phyloP scores from a whole-genome alignment of 805 yeast genomes.

The Candida palmyrensis region DNA sequence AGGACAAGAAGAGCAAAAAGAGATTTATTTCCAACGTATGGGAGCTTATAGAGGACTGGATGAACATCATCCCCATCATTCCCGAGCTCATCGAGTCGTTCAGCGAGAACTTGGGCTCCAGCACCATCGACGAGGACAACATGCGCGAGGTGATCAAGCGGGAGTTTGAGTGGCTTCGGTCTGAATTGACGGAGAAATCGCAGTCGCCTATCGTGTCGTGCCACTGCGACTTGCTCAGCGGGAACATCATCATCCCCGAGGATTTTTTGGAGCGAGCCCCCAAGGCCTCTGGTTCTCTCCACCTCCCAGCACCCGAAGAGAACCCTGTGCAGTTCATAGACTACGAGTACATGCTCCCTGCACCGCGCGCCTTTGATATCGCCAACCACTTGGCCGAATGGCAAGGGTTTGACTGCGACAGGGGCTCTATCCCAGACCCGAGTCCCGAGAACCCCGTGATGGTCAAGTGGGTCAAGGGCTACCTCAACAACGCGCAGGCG shows the following conservation, averaged over 20 bases:
- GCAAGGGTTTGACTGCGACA: slow-evolving; percentile 77
- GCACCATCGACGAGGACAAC: slow-evolving; percentile 17
- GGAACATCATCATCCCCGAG: slow-evolving; percentile 61
- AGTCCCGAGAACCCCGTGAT: slow-evolving; percentile 36
- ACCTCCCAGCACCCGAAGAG: slow-evolving; percentile 9
- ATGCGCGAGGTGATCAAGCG: slow-evolving; percentile 33
- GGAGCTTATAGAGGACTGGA: slow-evolving; percentile 61
- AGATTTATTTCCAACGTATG: slow-evolving; percentile 45
- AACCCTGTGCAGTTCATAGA: slow-evolving; percentile 59
- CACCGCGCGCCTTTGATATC: slow-evolving; percentile 70
- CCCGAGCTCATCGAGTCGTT: slow-evolving; percentile 34
- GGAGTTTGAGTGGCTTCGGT: slow-evolving; percentile 55
- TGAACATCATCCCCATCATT: slow-evolving; percentile 51
- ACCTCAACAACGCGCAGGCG: slow-evolving; percentile 36
- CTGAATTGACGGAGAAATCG: slow-evolving; percentile 24
- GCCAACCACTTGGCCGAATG: slow-evolving; percentile 75
- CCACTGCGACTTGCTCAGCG: slow-evolving; percentile 72
- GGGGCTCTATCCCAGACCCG: slow-evolving; percentile 54
- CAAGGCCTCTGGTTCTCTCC: slow-evolving; percentile 3
- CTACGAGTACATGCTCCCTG: slow-evolving; percentile 68
- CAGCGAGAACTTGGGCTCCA: slow-evolving; percentile 19
- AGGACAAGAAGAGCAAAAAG: slow-evolving; percentile 13
- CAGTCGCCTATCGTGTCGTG: slow-evolving; percentile 56
- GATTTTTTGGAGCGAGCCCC: slow-evolving; percentile 16
- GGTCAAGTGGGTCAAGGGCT: slow-evolving; percentile 55